A percentile compares a stretch with the other conserved stretches of the same genome.
Conservation (phyloP, 768 basidiomycete genomes). For the Nevesoporus exiguus region DNA sequence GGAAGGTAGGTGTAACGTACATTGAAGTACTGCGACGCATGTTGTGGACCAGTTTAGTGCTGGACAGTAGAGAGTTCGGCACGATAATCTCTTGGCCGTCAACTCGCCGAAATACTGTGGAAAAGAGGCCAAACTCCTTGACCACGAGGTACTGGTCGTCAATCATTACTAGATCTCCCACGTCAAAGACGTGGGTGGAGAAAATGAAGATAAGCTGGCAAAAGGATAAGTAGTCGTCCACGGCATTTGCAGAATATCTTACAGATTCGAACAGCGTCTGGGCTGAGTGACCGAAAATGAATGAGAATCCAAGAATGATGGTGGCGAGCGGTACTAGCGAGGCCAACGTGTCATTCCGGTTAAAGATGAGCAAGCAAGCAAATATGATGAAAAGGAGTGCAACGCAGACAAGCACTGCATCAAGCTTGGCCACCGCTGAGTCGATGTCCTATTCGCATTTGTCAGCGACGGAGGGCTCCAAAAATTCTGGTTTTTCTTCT, state of each 20-base stretch:
- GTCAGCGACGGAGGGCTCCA: neutral
- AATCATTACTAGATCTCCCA: constrained; percentile 80
- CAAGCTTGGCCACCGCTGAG: constrained; percentile 73
- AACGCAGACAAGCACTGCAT: constrained; percentile 63
- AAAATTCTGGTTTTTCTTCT: constrained; percentile 4
- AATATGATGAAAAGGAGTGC: constrained; percentile 61
- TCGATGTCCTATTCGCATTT: constrained; percentile 53
- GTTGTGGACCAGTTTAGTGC: constrained; percentile 74
- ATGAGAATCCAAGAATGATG: constrained; percentile 78
- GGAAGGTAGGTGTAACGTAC: constrained; percentile 35
- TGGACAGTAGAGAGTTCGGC: constrained; percentile 69
- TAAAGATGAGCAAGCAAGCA: constrained; percentile 73
- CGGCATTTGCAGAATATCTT: constrained; percentile 18
- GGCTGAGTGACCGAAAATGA: constrained; percentile 81
- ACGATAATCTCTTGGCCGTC: constrained; percentile 80
- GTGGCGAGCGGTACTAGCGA: constrained; percentile 79
- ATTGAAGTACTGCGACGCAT: constrained; percentile 71
- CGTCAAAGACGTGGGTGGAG: constrained; percentile 82
- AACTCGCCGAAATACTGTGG: constrained; percentile 74
- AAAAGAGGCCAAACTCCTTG: constrained; percentile 76
- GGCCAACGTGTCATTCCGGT: constrained; percentile 56
- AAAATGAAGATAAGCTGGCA: constrained; percentile 77
- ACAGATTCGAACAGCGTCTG: constrained; percentile 77
- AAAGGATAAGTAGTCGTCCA: neutral
- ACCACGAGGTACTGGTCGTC: constrained; percentile 51